phyloP scores from a whole-genome alignment of 2,329 filamentous ascomycete species.

The Cryphonectria japonica region DNA sequence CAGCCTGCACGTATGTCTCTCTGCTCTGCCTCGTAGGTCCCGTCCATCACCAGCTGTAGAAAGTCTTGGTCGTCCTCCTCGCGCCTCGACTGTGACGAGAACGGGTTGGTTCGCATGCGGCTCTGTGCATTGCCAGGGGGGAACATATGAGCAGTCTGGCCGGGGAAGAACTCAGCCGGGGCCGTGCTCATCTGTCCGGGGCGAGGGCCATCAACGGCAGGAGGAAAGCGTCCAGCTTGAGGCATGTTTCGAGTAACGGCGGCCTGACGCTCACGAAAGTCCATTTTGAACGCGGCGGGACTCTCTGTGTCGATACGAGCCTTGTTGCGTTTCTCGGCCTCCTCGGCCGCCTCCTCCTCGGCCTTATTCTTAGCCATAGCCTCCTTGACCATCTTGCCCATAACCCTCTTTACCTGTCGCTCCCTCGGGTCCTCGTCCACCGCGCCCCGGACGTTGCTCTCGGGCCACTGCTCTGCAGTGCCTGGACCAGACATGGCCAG shows the following conservation, averaged over 20 bases:
- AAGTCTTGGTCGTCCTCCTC: neutral
- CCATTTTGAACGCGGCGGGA: neutral
- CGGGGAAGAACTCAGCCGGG: neutral
- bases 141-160: neutral
- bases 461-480: neutral
- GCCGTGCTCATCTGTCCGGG: neutral
- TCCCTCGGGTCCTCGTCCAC: neutral
- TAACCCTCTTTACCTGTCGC: neutral
- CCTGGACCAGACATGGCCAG: neutral
- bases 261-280: neutral
- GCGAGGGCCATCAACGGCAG: no score
- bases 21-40: neutral
- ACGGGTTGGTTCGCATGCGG: neutral
- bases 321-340: neutral
- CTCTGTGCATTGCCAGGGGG: neutral
- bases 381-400: neutral
- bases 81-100: neutral
- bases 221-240: neutral
- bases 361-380: neutral
- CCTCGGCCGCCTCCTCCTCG: conserved; percentile 1
- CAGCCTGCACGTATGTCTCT: neutral
- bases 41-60: neutral
- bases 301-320: neutral
- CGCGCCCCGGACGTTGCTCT: conserved; percentile 10
- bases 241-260: neutral